Percentiles rank a stretch among this genome's conserved stretches.
Evolutionary conservation across 2,329 filamentous ascomycete genomes (phyloP).

Genomic region (Pestalotiopsis sp.): DNA sequence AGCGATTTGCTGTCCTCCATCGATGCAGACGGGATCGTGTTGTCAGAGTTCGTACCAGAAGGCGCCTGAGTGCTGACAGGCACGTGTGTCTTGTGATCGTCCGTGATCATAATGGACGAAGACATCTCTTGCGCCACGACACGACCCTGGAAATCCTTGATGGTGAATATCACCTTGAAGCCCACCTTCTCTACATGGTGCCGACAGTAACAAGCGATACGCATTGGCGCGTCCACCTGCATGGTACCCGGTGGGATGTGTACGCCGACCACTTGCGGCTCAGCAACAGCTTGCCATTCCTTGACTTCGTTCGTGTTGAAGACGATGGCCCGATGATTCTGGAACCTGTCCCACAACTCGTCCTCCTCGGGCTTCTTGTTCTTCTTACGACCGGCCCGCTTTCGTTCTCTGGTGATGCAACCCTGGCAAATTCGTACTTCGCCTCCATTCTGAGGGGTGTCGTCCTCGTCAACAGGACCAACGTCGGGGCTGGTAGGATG

Average conservation of each 20-base stretch:
- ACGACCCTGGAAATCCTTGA: conserved; percentile 78
- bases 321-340: conserved; percentile 80
- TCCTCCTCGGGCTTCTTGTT: conserved; percentile 92
- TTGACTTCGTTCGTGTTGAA: conserved; percentile 90
- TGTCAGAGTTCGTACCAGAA: conserved; percentile 17
- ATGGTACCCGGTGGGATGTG: conserved; percentile 55
- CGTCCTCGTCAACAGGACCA: conserved; percentile 63
- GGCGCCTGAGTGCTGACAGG: conserved; percentile 27
- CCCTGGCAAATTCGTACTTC: conserved; percentile 89
- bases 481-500: conserved; percentile 32
- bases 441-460: conserved; percentile 83
- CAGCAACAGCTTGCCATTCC: conserved; percentile 69
- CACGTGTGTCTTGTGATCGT: conserved; percentile 89
- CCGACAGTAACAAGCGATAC: conserved; percentile 95
- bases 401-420: conserved; percentile 91
- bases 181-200: conserved; percentile 93
- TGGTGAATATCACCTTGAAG: conserved; percentile 91
- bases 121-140: conserved; percentile 85
- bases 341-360: conserved; percentile 80
- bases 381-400: conserved; percentile 90
- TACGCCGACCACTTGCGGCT: conserved; percentile 51
- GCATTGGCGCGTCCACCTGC: conserved; percentile 87
- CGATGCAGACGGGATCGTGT: not conserved
- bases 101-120: conserved; percentile 92
- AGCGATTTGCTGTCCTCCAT: conserved; percentile 33